Evolutionary conservation across 176 grass and related monocot species (phyloP).

Genomic region (Aegilops longissima): DNA sequence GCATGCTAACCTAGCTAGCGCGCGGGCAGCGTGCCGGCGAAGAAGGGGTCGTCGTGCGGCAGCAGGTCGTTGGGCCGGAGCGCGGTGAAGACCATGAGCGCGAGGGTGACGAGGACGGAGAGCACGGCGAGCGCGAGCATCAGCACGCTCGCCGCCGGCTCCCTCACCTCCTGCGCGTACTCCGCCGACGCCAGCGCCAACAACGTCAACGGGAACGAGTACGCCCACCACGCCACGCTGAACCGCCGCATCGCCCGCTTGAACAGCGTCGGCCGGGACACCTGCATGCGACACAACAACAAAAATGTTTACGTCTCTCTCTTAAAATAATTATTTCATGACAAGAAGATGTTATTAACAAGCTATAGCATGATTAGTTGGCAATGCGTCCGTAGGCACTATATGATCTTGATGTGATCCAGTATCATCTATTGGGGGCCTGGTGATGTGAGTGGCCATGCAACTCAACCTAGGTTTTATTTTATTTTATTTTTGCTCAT

Average conservation of each 20-base stretch:
- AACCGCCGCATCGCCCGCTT: conserved; percentile 75
- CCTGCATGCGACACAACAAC: conserved; percentile 26
- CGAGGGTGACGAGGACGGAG: conserved; percentile 68
- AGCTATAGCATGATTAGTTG: neutral
- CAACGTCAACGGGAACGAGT: conserved; percentile 77
- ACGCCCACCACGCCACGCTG: conserved; percentile 89
- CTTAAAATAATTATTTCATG: neutral
- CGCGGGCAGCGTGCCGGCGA: neutral
- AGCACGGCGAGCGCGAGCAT: conserved; percentile 70
- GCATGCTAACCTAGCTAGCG: neutral
- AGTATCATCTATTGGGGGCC: neutral
- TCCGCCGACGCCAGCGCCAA: conserved; percentile 71
- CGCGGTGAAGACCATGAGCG: conserved; percentile 69
- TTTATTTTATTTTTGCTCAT: neutral
- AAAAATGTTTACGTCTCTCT: neutral
- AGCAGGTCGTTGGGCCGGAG: conserved; percentile 58
- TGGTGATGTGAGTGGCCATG: conserved; percentile 29
- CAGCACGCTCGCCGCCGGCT: conserved; percentile 49
- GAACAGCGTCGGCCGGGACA: conserved; percentile 64
- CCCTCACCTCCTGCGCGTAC: conserved; percentile 62
- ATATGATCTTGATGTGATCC: neutral
- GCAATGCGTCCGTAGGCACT: conserved; percentile 9
- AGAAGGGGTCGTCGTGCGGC: conserved; percentile 77
- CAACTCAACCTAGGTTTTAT: conserved; percentile 10
- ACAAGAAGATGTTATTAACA: neutral